phyloP scores from a whole-genome alignment of 2,329 filamentous ascomycete genomes.

The Penicillium sp. region DNA sequence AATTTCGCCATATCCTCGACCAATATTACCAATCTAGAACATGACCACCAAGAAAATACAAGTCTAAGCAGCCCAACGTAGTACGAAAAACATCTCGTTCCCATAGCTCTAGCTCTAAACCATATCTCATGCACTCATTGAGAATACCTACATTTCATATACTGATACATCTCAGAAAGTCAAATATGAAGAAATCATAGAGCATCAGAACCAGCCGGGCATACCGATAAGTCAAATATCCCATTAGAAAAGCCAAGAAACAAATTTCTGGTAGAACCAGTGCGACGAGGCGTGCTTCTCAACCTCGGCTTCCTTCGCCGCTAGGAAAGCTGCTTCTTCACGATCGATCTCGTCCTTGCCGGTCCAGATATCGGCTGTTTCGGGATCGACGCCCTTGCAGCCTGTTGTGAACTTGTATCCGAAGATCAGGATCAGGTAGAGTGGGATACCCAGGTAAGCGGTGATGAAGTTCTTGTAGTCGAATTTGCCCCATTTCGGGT shows the following conservation, averaged over 20 bases:
- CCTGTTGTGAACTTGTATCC: conserved; percentile 59
- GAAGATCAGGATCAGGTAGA: conserved; percentile 64
- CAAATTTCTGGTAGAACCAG: conserved; percentile 55
- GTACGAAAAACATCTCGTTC: too few species aligned
- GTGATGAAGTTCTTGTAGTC: conserved; percentile 73
- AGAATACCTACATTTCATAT: too few species aligned
- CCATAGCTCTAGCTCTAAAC: too few species aligned
- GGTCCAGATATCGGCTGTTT: conserved; percentile 62
- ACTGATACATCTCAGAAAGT: too few species aligned
- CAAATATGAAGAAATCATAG: not conserved
- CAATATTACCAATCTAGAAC: too few species aligned
- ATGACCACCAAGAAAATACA: too few species aligned
- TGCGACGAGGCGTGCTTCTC: conserved; percentile 34
- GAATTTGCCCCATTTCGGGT: conserved; percentile 49
- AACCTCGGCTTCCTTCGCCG: conserved; percentile 44
- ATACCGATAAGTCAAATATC: too few species aligned
- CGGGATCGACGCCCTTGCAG: conserved; percentile 51
- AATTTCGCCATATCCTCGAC: too few species aligned
- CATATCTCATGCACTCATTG: too few species aligned
- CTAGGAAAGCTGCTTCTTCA: conserved; percentile 65
- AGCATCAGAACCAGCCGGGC: too few species aligned
- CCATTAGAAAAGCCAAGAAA: conserved; percentile 59
- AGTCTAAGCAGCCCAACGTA: too few species aligned
- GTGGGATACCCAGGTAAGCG: conserved; percentile 68
- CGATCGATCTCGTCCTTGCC: conserved; percentile 69